These are phyloP conservation scores for Debaryomyces maramus DNA, from an alignment of 805 yeast species.

Conservation along the genomic window DNA sequence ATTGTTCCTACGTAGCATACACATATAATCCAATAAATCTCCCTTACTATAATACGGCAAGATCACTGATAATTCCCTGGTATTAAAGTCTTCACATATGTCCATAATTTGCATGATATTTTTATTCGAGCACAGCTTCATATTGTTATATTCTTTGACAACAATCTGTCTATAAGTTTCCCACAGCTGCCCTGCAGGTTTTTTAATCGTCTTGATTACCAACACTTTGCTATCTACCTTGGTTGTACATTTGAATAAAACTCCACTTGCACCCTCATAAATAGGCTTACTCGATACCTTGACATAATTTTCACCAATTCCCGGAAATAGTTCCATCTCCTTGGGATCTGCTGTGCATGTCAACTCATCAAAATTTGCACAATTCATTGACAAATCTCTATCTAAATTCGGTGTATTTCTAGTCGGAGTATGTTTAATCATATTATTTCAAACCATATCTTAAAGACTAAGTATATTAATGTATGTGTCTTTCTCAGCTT, in stretches of 20 bases:
- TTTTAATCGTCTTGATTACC: constrained; percentile 34
- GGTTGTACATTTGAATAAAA: constrained; percentile 32
- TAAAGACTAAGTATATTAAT: too few relatives aligned
- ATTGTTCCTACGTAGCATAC: constrained; percentile 36
- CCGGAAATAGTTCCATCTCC: too few relatives aligned
- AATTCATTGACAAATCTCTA: too few relatives aligned
- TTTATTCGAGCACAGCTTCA: constrained; percentile 27
- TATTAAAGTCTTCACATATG: constrained; percentile 17
- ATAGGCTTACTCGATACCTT: constrained; percentile 29
- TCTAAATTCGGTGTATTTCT: too few relatives aligned
- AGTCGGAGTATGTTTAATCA: too few relatives aligned
- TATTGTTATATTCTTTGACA: constrained; percentile 29
- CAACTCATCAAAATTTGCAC: too few relatives aligned
- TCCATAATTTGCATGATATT: constrained; percentile 30
- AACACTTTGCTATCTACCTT: constrained; percentile 17
- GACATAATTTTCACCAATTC: constrained; percentile 24
- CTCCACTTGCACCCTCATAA: constrained; percentile 46
- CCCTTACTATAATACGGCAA: constrained; percentile 47
- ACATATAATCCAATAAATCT: constrained; percentile 47
- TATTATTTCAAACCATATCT: too few relatives aligned
- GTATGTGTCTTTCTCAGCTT: too few relatives aligned
- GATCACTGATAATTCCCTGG: constrained; percentile 33
- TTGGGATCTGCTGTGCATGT: too few relatives aligned
- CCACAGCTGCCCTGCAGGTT: constrained; percentile 10
- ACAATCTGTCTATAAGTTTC: constrained; percentile 22